Percentiles rank a stretch among this genome's conserved stretches.
These are phyloP conservation scores for Takakia lepidozioides DNA, from an alignment of 225 moss, liverwort and hornwort species.

Conservation along the genomic window DNA sequence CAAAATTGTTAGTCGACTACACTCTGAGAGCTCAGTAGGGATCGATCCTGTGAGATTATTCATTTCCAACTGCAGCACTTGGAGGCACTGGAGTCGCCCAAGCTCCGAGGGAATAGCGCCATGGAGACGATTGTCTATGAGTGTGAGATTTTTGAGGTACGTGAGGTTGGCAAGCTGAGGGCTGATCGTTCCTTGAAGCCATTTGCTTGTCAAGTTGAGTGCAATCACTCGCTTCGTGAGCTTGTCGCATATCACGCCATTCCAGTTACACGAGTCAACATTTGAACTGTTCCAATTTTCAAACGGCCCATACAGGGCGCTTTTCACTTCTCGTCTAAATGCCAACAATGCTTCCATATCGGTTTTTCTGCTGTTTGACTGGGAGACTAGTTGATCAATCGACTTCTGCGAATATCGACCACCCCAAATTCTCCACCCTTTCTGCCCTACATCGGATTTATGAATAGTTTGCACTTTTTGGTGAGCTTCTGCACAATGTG, in stretches of 20 bases:
- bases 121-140: constrained; percentile 3
- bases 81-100: constrained; percentile 2
- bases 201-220: background rate
- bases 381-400: no score
- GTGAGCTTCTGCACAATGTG: background rate
- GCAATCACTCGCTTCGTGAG: constrained; percentile 1
- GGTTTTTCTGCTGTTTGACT: background rate
- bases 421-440: background rate
- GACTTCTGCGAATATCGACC: background rate
- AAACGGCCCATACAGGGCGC: background rate
- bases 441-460: background rate
- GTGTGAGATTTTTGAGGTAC: background rate
- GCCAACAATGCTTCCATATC: constrained; percentile 4
- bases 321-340: background rate
- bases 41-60: constrained; percentile 21
- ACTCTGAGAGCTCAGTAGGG: constrained; percentile 16
- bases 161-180: background rate
- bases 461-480: background rate
- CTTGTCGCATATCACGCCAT: constrained; percentile 1
- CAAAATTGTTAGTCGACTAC: constrained; percentile 2
- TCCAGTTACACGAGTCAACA: background rate
- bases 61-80: background rate
- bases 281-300: background rate
- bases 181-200: constrained; percentile 1
- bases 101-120: background rate